These are phyloP conservation scores for Phytopythium ostracodes DNA, from an alignment of 352 stramenopile genomes.

Conservation along the genomic window DNA sequence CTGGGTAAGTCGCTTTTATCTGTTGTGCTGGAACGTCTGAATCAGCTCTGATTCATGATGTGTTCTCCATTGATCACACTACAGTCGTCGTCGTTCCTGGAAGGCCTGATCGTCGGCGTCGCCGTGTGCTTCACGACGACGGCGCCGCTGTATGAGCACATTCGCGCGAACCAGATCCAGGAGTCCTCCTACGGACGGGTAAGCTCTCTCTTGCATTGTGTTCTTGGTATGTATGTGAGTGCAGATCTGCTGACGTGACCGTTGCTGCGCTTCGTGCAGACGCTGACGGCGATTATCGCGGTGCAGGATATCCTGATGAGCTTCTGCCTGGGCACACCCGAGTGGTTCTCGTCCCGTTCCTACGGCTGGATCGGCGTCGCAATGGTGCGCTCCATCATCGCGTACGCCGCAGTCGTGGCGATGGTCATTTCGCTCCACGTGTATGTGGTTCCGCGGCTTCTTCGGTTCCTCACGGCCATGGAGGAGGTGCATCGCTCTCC, in stretches of 20 bases:
- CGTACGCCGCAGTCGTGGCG: slow-evolving; percentile 64
- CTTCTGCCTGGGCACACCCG: slow-evolving; percentile 75
- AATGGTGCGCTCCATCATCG: slow-evolving; percentile 61
- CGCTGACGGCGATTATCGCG: slow-evolving; percentile 80
- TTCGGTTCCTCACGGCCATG: slow-evolving; percentile 73
- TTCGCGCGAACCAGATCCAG: slow-evolving; percentile 75
- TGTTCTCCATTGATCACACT: background rate
- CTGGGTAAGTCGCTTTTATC: slow-evolving; percentile 35
- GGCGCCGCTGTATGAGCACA: slow-evolving; percentile 77
- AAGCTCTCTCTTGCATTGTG: background rate
- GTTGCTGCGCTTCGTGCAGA: slow-evolving; percentile 29
- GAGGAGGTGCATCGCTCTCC: slow-evolving; percentile 80
- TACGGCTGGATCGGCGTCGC: slow-evolving; percentile 69
- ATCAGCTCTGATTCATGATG: background rate
- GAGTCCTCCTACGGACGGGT: slow-evolving; percentile 77
- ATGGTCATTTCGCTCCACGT: slow-evolving; percentile 69
- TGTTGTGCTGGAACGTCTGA: background rate
- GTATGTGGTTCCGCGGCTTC: slow-evolving; percentile 61
- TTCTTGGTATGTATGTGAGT: too few relatives aligned
- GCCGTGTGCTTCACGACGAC: slow-evolving; percentile 83
- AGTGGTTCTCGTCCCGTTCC: slow-evolving; percentile 80
- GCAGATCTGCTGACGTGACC: background rate
- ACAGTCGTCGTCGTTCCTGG: slow-evolving; percentile 60
- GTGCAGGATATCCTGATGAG: slow-evolving; percentile 86
- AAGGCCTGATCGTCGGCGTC: slow-evolving; percentile 75